Conservation (phyloP, 441 rosid genomes). For the Cnidoscolus chayamansa region DNA sequence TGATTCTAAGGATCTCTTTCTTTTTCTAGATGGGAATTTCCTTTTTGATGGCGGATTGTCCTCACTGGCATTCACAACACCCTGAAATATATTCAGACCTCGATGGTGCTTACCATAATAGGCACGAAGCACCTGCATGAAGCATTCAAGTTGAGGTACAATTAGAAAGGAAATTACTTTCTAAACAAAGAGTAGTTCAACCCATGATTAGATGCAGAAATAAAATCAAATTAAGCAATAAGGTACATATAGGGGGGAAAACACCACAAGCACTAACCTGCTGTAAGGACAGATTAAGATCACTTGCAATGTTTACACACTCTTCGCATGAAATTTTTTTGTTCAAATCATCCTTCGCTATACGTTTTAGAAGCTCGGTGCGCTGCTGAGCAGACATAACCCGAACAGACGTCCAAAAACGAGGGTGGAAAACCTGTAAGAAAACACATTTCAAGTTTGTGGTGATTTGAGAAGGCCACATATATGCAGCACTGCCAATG, state of each 20-base stretch:
- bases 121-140: conserved; percentile 73
- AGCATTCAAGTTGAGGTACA: conserved; percentile 17
- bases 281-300: conserved; percentile 75
- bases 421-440: conserved; percentile 64
- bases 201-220: neutral
- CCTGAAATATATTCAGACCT: conserved; percentile 41
- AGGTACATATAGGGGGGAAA: neutral
- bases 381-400: conserved; percentile 88
- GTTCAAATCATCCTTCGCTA: conserved; percentile 38
- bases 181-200: neutral
- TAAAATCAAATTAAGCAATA: conserved; percentile 9
- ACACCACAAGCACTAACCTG: conserved; percentile 47
- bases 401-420: conserved; percentile 74
- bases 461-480: neutral
- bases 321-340: conserved; percentile 68
- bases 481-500: neutral
- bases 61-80: conserved; percentile 35
- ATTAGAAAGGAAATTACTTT: neutral
- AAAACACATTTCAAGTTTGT: conserved; percentile 5
- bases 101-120: conserved; percentile 57
- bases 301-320: conserved; percentile 79
- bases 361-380: conserved; percentile 53
- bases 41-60: conserved; percentile 27
- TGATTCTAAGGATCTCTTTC: conserved; percentile 45
- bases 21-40: conserved; percentile 43